Conservation (phyloP, 306 rosid species). For the Oxytropis ochrocephala region DNA sequence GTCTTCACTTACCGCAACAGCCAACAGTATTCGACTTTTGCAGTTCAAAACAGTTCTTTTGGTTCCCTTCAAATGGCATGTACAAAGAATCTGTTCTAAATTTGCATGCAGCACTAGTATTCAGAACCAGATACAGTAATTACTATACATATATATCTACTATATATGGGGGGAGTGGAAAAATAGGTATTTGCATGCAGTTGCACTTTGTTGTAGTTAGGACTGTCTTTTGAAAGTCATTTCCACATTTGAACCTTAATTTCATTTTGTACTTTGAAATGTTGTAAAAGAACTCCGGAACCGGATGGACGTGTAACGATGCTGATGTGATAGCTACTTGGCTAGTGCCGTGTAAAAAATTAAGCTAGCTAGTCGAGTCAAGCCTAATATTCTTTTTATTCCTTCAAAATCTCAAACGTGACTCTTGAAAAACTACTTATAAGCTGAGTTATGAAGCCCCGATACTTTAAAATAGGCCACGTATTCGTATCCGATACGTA, state of each 20-base stretch:
- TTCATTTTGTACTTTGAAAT: slow-evolving; percentile 13
- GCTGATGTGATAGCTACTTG: too few relatives aligned
- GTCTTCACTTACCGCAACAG: slow-evolving; percentile 31
- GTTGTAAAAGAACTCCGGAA: background rate
- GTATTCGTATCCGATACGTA: too few relatives aligned
- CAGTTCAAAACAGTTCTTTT: slow-evolving; percentile 22
- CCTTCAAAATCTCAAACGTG: background rate
- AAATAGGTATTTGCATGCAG: too few relatives aligned
- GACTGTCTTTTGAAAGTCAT: background rate
- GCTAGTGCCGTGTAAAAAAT: background rate
- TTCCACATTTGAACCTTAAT: background rate
- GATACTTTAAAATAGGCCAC: too few relatives aligned
- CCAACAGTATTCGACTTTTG: background rate
- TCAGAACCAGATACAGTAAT: slow-evolving; percentile 1
- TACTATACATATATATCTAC: background rate
- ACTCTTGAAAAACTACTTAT: background rate
- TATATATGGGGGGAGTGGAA: background rate
- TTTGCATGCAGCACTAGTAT: slow-evolving; percentile 17
- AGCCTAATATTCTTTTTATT: background rate
- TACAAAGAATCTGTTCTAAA: slow-evolving; percentile 19
- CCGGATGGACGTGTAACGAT: background rate
- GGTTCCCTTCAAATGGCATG: slow-evolving; percentile 16
- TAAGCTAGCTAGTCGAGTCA: background rate
- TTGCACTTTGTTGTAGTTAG: background rate
- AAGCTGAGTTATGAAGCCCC: background rate